Evolutionary conservation across 805 yeast species (phyloP).

Genomic region (Candida nanaspora): DNA sequence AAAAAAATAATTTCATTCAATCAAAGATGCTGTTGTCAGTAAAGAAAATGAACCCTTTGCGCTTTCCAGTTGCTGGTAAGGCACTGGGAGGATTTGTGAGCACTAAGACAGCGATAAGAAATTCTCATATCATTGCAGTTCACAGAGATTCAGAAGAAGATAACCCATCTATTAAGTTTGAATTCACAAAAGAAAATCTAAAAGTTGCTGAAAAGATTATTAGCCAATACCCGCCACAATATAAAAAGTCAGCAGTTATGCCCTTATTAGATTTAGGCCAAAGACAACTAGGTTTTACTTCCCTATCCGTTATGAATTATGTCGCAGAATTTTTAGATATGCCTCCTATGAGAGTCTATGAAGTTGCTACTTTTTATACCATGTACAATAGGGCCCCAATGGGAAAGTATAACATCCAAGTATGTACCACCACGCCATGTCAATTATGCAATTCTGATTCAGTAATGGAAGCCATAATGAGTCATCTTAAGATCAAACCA

Average conservation of each 20-base stretch:
- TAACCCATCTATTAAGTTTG: slow-evolving; percentile 63
- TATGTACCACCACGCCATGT: slow-evolving; percentile 88
- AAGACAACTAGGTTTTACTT: slow-evolving; percentile 80
- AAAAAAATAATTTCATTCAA: too few relatives aligned
- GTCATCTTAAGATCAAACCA: slow-evolving; percentile 55
- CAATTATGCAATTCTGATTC: slow-evolving; percentile 77
- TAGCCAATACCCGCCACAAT: slow-evolving; percentile 77
- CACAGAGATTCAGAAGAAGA: slow-evolving; percentile 70
- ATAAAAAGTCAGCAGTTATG: slow-evolving; percentile 85
- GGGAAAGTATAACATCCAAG: slow-evolving; percentile 78
- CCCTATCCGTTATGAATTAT: slow-evolving; percentile 83
- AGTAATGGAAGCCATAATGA: slow-evolving; percentile 63
- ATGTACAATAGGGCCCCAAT: slow-evolving; percentile 84
- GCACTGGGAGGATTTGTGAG: too few relatives aligned
- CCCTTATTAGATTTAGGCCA: slow-evolving; percentile 82
- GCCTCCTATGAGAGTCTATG: slow-evolving; percentile 93
- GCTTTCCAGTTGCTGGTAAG: too few relatives aligned
- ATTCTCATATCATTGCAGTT: slow-evolving; percentile 36
- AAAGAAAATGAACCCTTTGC: too few relatives aligned
- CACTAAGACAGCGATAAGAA: slow-evolving; percentile 12
- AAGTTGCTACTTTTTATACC: slow-evolving; percentile 87
- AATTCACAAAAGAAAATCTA: slow-evolving; percentile 58
- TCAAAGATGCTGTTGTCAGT: too few relatives aligned
- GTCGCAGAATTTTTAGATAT: slow-evolving; percentile 78
- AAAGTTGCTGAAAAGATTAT: slow-evolving; percentile 66